These are phyloP conservation scores for Bimuria novae-zelandiae DNA, from an alignment of 2,329 filamentous ascomycete species.

Conservation along the genomic window DNA sequence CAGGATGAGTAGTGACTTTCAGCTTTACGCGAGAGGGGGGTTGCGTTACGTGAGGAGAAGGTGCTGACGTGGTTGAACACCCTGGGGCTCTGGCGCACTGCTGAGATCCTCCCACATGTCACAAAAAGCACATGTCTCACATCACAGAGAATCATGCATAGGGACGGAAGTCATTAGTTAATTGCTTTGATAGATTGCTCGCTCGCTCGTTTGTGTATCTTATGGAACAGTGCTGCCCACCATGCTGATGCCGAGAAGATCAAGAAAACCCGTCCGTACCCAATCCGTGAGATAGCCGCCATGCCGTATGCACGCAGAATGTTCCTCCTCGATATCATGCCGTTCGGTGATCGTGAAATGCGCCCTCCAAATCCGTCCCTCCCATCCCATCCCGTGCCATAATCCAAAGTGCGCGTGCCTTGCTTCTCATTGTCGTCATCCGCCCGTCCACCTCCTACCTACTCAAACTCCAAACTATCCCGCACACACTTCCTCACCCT, in stretches of 20 bases:
- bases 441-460: slow-evolving; percentile 1
- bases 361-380: not conserved
- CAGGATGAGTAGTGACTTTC: no score
- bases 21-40: no score
- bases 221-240: slow-evolving; percentile 1
- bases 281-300: not conserved
- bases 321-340: no score
- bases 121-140: no score
- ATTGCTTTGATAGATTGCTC: not conserved
- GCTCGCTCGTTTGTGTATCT: no score
- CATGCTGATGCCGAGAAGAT: not conserved
- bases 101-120: no score
- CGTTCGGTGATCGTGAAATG: not conserved
- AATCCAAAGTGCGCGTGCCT: not conserved
- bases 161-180: not conserved
- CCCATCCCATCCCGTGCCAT: not conserved
- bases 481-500: slow-evolving; percentile 83
- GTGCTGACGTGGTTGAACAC: no score
- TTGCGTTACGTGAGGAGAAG: no score
- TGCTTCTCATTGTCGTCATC: not conserved
- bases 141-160: no score
- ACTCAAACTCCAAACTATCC: slow-evolving; percentile 47
- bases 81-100: no score
- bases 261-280: no score
- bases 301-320: no score